A percentile compares a stretch with the other conserved stretches of the same genome.
phyloP scores from a whole-genome alignment of 768 basidiomycete species.

The Xanthoconium stramineum region DNA sequence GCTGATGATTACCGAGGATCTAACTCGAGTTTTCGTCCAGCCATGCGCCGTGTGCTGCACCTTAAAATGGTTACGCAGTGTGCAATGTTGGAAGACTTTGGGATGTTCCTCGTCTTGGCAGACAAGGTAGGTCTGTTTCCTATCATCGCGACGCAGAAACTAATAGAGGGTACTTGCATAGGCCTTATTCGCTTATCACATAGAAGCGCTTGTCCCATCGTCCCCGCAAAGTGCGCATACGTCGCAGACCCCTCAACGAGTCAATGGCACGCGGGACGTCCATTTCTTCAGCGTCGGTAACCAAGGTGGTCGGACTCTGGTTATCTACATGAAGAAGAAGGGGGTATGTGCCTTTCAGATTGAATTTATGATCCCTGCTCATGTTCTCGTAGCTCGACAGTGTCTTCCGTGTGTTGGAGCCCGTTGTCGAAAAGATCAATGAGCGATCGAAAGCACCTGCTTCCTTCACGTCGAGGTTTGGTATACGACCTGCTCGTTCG shows the following conservation, averaged over 20 bases:
- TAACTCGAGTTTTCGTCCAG: constrained; percentile 37
- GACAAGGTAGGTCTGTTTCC: constrained; percentile 59
- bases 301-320: constrained; percentile 81
- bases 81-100: constrained; percentile 94
- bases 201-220: constrained; percentile 93
- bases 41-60: constrained; percentile 90
- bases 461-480: constrained; percentile 69
- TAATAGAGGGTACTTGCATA: constrained; percentile 24
- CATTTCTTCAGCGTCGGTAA: constrained; percentile 95
- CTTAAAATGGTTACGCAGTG: constrained; percentile 93
- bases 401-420: constrained; percentile 96
- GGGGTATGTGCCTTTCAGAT: constrained; percentile 43
- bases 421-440: constrained; percentile 86
- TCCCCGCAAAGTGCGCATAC: constrained; percentile 64
- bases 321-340: constrained; percentile 96
- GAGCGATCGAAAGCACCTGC: constrained; percentile 69
- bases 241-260: constrained; percentile 81
- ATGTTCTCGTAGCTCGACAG: constrained; percentile 60
- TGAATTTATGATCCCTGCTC: constrained; percentile 10
- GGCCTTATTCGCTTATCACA: constrained; percentile 91
- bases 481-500: constrained; percentile 74
- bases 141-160: background rate
- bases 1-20: background rate
- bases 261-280: constrained; percentile 88
- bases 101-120: constrained; percentile 92